Evolutionary conservation across 345 rosid species (phyloP).

Genomic region (Gossypium raimondii): DNA sequence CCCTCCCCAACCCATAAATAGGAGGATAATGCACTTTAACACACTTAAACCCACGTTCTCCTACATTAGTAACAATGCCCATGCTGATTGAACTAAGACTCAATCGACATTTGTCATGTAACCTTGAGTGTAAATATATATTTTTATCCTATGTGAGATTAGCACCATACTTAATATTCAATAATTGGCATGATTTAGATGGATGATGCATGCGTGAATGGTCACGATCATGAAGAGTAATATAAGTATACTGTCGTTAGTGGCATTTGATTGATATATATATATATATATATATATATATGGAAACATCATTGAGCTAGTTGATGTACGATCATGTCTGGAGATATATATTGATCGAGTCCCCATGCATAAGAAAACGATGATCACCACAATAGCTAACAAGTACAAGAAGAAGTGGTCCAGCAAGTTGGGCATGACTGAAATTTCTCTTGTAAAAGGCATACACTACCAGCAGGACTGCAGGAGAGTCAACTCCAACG

Average conservation of each 20-base stretch:
- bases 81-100: no score
- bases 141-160: no score
- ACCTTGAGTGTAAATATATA: no score
- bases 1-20: no score
- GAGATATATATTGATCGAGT: not conserved
- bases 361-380: not conserved
- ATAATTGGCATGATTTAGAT: no score
- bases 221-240: not conserved
- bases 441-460: not conserved
- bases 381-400: not conserved
- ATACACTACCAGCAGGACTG: not conserved
- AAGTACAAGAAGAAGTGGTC: not conserved
- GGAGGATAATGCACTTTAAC: no score
- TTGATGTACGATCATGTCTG: not conserved
- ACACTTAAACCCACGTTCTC: fast-evolving
- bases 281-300: not conserved
- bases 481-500: not conserved
- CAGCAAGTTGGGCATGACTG: constrained; percentile 1
- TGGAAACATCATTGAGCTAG: no score
- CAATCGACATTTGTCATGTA: no score
- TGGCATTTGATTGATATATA: not conserved
- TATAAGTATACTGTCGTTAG: not conserved
- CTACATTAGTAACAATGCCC: no score
- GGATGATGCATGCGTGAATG: not conserved
- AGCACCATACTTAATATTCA: no score